These are phyloP conservation scores for Penicillium desertorum DNA, from an alignment of 495 filamentous ascomycete genomes.

Conservation along the genomic window DNA sequence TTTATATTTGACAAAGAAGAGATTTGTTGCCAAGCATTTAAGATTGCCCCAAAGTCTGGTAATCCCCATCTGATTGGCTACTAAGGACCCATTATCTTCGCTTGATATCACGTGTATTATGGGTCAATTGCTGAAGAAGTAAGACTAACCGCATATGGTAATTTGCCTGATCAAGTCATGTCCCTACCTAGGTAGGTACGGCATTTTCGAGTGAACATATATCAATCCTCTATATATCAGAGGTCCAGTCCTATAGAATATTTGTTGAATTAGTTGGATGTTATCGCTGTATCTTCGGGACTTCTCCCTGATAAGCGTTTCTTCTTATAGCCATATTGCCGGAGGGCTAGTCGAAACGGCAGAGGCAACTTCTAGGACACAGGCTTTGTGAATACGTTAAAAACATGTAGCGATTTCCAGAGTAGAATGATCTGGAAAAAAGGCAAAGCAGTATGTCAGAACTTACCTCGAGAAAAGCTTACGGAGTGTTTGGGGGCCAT, in stretches of 20 bases:
- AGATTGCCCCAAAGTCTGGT: neutral
- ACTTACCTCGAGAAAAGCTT: neutral
- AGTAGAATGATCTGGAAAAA: neutral
- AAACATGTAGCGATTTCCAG: neutral
- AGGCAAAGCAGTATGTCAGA: neutral
- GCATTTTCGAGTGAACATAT: neutral
- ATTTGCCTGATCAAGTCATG: neutral
- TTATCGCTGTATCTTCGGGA: neutral
- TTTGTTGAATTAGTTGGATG: neutral
- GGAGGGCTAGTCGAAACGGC: neutral
- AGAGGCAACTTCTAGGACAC: neutral
- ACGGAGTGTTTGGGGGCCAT: neutral
- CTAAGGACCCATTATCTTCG: neutral
- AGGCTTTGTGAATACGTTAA: neutral
- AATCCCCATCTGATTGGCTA: constrained; percentile 9
- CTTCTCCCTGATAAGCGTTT: neutral
- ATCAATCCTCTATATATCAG: no score
- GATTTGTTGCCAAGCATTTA: constrained; percentile 21
- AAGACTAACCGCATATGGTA: neutral
- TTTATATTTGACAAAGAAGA: constrained; percentile 14
- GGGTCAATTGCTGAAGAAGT: neutral
- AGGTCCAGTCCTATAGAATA: neutral
- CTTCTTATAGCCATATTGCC: neutral
- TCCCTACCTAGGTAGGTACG: no score
- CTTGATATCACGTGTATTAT: constrained; percentile 8